Percentiles rank a stretch among this genome's conserved stretches.
phyloP scores from a whole-genome alignment of 768 basidiomycete species.

The Mycena vitilis region DNA sequence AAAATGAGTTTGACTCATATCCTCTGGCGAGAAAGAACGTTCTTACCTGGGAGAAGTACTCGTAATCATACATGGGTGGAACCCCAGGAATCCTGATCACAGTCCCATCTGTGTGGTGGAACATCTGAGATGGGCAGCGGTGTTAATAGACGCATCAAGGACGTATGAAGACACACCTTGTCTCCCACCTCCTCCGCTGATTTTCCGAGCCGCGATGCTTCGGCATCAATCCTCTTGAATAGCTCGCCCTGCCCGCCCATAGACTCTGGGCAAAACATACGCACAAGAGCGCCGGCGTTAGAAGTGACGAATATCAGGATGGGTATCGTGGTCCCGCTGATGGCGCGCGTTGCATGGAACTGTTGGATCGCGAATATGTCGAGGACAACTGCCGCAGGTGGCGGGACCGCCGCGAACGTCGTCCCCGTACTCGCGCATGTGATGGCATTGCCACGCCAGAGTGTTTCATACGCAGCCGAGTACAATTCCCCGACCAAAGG shows the following conservation, averaged over 20 bases:
- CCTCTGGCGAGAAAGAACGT: background rate
- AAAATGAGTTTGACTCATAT: too few relatives aligned
- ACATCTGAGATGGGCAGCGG: background rate
- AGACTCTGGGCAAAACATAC: slow-evolving; percentile 4
- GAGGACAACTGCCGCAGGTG: slow-evolving; percentile 5
- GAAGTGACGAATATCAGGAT: slow-evolving; percentile 6
- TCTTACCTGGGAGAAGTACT: slow-evolving; percentile 7
- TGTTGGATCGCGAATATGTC: slow-evolving; percentile 18
- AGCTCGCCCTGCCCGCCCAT: slow-evolving; percentile 18
- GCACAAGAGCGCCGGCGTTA: background rate
- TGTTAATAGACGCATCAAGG: background rate
- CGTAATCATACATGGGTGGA: slow-evolving; percentile 26
- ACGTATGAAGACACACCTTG: slow-evolving; percentile 1
- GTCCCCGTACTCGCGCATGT: slow-evolving; percentile 20
- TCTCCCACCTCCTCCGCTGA: slow-evolving; percentile 3
- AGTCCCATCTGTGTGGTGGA: slow-evolving; percentile 9
- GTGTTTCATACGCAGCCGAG: background rate
- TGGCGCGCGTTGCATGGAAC: slow-evolving; percentile 6
- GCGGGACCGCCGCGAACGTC: slow-evolving; percentile 1
- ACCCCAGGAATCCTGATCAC: slow-evolving; percentile 15
- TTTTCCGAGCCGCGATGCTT: slow-evolving; percentile 11
- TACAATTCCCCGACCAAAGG: background rate
- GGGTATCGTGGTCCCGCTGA: slow-evolving; percentile 8
- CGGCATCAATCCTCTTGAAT: background rate
- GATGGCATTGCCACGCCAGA: background rate